Base-by-base conservation (phyloP, 139 green algal genomes). In the Micromonas commoda region DNA sequence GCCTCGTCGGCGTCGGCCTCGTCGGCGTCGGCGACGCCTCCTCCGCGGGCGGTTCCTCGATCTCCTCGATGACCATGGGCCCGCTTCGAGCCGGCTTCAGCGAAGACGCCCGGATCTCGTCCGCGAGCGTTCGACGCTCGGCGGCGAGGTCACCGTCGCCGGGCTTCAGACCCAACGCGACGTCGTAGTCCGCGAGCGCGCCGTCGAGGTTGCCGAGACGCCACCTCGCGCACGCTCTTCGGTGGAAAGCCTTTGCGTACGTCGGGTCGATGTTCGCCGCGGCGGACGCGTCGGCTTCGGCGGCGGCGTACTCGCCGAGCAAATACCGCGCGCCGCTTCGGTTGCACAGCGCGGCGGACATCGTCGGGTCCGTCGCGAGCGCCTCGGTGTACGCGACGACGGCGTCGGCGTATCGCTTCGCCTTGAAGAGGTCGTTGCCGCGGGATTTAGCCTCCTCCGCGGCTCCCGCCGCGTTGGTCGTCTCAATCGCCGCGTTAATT, bases 341-440 rank as follows among this genome's bases (percentile, higher is more conserved):
- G 84, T 97, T 97, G 82, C 91, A 95, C 31, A 78, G 70, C 0
- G 91, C 91, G 4, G 81, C 67, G 29, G 39, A 32, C 33, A 82
- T 16, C 9, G 9, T 24, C 24, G 80, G 64, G 52, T 93, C 80
- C 28, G 81, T 3, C n/a, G 81, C 78, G 1, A 97, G 54, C 0
- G 90, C 90, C 29, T 85, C 82, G 38, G 38, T 28, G 61, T 79
- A 83, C 6, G 29, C 73, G 73, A 80, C 79, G 3, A 81, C 82
- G 9, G 90, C 92, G 26, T 77, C 65, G 26, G 74, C 28, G 74
- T 80, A 90, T 53, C 93, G 83, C 3, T 90, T 88, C 51, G 63
- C 57, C 78, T 90, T 92, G 66, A 93, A 89, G 0, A 88, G 89
- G 31, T 79, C 83, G 82, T 97, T 97, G 69, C 92, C 92, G 6